A percentile compares a stretch with the other conserved stretches of the same genome.
These are phyloP conservation scores for Naegleria lovaniensis DNA, from an alignment of 208 protist species.

Conservation along the genomic window DNA sequence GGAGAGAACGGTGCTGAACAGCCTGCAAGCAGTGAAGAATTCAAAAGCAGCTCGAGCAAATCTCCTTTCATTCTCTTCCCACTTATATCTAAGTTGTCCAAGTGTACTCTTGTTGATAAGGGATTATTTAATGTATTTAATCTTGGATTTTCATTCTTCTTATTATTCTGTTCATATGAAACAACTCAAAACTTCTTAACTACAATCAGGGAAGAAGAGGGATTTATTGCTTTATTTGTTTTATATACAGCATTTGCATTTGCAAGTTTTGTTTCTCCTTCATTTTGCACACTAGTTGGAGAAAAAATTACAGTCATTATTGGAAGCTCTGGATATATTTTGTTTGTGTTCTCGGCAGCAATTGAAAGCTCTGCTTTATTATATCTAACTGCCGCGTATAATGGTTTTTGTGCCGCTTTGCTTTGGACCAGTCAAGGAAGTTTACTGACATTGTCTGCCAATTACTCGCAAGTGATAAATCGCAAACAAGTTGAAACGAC, in stretches of 20 bases:
- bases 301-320: not conserved
- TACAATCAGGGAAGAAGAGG: not conserved
- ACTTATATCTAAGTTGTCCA: not conserved
- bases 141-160: not conserved
- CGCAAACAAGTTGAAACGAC: not conserved
- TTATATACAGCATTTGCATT: not conserved
- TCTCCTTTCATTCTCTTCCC: too few species aligned
- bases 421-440: slow-evolving; percentile 21
- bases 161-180: not conserved
- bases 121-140: not conserved
- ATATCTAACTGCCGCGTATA: not conserved
- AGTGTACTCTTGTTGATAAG: not conserved
- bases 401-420: not conserved
- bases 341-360: not conserved
- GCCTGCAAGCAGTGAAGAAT: too few species aligned
- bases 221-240: not conserved
- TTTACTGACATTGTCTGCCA: not conserved
- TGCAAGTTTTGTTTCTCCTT: not conserved
- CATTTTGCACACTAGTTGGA: not conserved
- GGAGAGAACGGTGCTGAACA: too few species aligned
- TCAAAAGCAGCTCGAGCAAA: too few species aligned
- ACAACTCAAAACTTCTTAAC: slow-evolving; percentile 4
- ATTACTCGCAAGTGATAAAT: not conserved
- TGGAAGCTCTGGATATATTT: not conserved
- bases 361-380: not conserved